Percentiles rank a stretch among this genome's conserved stretches.
These are phyloP conservation scores for Yamagishiella unicocca DNA, from an alignment of 139 green algal genomes.

Conservation along the genomic window DNA sequence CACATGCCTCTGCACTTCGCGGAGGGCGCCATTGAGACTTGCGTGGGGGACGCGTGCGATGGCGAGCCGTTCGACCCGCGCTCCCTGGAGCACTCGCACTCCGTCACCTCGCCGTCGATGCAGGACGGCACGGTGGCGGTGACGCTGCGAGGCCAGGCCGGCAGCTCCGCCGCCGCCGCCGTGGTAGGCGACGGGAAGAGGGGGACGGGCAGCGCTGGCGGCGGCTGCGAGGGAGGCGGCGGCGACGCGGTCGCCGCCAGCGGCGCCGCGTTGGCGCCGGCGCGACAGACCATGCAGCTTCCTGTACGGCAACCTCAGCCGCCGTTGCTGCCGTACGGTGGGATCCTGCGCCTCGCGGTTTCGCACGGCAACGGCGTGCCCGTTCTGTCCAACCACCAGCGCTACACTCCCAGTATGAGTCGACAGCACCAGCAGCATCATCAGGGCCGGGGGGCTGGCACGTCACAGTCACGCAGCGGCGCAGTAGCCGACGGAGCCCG, in stretches of 20 bases:
- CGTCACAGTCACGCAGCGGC: no score
- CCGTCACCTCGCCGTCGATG: no score
- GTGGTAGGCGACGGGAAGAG: no score
- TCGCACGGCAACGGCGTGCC: neutral
- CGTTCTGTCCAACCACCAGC: neutral
- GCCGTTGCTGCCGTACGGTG: slow-evolving; percentile 1
- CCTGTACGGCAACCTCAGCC: slow-evolving; percentile 11
- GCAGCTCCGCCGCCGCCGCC: no score
- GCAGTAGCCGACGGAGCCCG: no score
- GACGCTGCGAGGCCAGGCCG: no score
- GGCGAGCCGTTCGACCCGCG: no score
- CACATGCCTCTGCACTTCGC: neutral
- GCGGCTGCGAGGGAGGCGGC: neutral
- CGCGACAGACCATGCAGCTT: neutral
- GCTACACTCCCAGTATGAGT: neutral
- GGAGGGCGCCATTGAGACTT: neutral
- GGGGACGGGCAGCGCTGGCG: no score
- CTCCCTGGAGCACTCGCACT: no score
- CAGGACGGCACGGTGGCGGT: no score
- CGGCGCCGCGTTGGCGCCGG: neutral
- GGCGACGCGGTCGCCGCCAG: neutral
- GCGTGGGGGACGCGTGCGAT: neutral
- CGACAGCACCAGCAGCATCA: no score
- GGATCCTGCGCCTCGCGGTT: neutral
- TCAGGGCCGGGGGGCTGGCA: no score